A percentile compares a stretch with the other conserved stretches of the same genome.
phyloP scores from a whole-genome alignment of 495 filamentous ascomycete genomes.

The Filosporella fistucella region DNA sequence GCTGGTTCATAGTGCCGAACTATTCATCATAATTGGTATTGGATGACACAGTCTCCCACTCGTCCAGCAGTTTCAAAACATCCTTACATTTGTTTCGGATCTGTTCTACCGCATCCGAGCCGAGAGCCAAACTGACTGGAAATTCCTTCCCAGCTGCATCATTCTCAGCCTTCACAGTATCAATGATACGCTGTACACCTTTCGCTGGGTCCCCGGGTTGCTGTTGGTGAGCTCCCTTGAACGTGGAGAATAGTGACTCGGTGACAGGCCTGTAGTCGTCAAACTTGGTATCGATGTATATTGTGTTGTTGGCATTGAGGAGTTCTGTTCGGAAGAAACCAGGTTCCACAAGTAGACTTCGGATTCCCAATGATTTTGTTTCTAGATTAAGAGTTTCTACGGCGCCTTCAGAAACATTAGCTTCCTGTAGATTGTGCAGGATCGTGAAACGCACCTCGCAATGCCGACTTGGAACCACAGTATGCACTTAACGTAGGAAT shows the following conservation, averaged over 20 bases:
- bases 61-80: constrained; percentile 30
- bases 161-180: constrained; percentile 32
- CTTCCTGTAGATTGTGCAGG: background rate
- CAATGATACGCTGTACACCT: constrained; percentile 38
- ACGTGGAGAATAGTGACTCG: constrained; percentile 7
- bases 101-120: constrained; percentile 31
- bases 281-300: constrained; percentile 14
- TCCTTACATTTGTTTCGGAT: constrained; percentile 32
- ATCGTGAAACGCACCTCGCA: constrained; percentile 32
- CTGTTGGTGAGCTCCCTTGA: constrained; percentile 15
- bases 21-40: background rate
- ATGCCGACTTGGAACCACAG: constrained; percentile 44
- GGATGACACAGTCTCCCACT: constrained; percentile 29
- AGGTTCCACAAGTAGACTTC: constrained; percentile 38
- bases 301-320: constrained; percentile 26
- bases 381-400: constrained; percentile 41
- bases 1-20: too few species aligned
- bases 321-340: constrained; percentile 47
- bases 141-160: constrained; percentile 28
- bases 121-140: constrained; percentile 38
- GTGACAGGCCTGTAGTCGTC: constrained; percentile 23
- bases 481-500: constrained; percentile 40
- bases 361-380: constrained; percentile 39
- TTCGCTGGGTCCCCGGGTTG: constrained; percentile 45
- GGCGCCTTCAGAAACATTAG: constrained; percentile 28